Conservation (phyloP, 1,139 yeast genomes). For the Yamadazyma sp. region DNA sequence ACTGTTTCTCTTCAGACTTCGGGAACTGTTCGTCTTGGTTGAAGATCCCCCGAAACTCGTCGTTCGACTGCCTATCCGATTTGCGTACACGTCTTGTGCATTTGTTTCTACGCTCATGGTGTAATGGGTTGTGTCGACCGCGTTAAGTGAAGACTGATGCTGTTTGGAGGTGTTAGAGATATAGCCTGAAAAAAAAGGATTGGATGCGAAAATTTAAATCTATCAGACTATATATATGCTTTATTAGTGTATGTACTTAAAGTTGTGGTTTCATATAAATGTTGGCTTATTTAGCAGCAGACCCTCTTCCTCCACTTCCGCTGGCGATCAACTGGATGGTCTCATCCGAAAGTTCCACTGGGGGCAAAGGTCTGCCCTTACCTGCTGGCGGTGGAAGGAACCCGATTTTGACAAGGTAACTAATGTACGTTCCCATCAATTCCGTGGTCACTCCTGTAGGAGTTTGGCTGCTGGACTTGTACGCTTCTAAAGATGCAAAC, state of each 20-base stretch:
- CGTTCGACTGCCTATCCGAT: neutral
- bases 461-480: conserved; percentile 47
- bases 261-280: neutral
- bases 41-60: conserved; percentile 5
- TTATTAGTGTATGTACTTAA: neutral
- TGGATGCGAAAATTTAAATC: no score
- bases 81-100: no score
- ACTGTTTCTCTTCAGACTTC: conserved; percentile 1
- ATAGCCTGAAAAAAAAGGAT: no score
- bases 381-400: conserved; percentile 63
- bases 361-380: conserved; percentile 55
- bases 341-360: conserved; percentile 52
- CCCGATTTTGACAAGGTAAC: conserved; percentile 77
- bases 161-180: no score
- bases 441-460: conserved; percentile 73
- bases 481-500: conserved; percentile 49
- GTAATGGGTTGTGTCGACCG: no score
- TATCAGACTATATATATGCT: no score
- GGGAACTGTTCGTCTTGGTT: conserved; percentile 4
- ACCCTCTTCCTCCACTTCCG: conserved; percentile 88
- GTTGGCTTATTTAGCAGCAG: conserved; percentile 42
- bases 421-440: conserved; percentile 72
- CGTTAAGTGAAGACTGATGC: no score
- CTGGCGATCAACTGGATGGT: conserved; percentile 65
- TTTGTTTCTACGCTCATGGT: no score